Conservation (phyloP, 257 asterid genomes). For the Solanum bulbocastanum region DNA sequence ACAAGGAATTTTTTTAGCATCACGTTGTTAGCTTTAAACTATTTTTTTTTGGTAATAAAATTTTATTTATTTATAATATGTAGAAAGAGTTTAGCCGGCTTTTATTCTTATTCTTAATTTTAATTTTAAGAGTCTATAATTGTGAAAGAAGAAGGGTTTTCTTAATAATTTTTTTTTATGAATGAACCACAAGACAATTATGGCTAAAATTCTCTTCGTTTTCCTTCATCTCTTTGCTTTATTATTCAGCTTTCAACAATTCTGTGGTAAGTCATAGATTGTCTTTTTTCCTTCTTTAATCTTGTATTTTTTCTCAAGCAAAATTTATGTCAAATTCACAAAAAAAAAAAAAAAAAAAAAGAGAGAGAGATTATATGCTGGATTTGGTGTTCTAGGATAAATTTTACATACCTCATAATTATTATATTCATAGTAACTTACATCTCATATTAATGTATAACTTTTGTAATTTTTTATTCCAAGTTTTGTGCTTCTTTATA, state of each 20-base stretch:
- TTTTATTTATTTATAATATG: neutral
- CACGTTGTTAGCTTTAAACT: neutral
- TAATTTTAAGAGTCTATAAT: neutral
- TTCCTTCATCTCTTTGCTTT: conserved; percentile 3
- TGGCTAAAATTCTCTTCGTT: neutral
- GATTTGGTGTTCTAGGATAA: neutral
- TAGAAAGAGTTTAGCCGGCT: neutral
- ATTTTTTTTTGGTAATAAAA: neutral
- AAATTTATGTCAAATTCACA: neutral
- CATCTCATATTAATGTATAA: neutral
- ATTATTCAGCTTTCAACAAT: neutral
- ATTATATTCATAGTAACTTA: neutral
- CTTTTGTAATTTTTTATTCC: neutral
- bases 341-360: neutral
- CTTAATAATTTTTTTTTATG: neutral
- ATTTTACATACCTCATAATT: neutral
- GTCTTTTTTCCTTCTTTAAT: neutral
- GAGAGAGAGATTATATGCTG: neutral
- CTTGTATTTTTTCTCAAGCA: neutral
- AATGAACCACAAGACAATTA: neutral
- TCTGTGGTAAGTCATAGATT: conserved; percentile 17
- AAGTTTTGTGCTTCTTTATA: neutral
- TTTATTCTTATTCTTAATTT: neutral
- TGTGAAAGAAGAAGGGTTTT: neutral
- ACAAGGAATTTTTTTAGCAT: neutral